Evolutionary conservation across 1,284 basidiomycete species (phyloP).

Genomic region (Ustilago cynodontis): DNA sequence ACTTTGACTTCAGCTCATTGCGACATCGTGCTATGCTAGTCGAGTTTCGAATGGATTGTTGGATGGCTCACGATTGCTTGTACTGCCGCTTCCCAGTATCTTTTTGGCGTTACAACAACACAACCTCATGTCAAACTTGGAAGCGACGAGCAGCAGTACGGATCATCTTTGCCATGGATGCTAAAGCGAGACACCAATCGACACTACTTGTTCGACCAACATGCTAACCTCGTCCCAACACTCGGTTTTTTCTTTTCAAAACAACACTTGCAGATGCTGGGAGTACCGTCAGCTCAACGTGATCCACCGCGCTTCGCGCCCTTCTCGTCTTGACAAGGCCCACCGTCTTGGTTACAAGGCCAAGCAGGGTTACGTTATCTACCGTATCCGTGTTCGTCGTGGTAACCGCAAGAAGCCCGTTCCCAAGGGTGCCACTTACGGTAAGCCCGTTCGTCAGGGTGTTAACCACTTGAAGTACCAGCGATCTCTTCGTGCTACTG

Average conservation of each 20-base stretch:
- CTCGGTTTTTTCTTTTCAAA: background rate
- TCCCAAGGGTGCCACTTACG: constrained; percentile 95
- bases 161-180: background rate
- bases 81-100: background rate
- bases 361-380: constrained; percentile 99
- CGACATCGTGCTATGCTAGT: too few species aligned
- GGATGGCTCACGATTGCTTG: background rate
- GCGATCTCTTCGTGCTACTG: constrained; percentile 89
- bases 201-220: background rate
- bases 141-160: background rate
- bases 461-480: constrained; percentile 99
- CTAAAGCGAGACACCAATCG: background rate
- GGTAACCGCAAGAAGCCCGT: constrained; percentile 99
- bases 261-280: constrained; percentile 82
- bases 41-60: background rate
- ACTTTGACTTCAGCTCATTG: too few species aligned
- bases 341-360: constrained; percentile 99
- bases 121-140: background rate
- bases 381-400: constrained; percentile 95
- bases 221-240: constrained; percentile 9
- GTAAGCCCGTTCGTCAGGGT: constrained; percentile 99
- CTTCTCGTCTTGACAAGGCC: constrained; percentile 98
- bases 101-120: too few species aligned
- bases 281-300: constrained; percentile 90
- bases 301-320: constrained; percentile 96